Evolutionary conservation across 2,329 filamentous ascomycete species (phyloP), one percentile per base, ranked within the genome.

Genomic region (Byssoonygena ceratinophila): DNA sequence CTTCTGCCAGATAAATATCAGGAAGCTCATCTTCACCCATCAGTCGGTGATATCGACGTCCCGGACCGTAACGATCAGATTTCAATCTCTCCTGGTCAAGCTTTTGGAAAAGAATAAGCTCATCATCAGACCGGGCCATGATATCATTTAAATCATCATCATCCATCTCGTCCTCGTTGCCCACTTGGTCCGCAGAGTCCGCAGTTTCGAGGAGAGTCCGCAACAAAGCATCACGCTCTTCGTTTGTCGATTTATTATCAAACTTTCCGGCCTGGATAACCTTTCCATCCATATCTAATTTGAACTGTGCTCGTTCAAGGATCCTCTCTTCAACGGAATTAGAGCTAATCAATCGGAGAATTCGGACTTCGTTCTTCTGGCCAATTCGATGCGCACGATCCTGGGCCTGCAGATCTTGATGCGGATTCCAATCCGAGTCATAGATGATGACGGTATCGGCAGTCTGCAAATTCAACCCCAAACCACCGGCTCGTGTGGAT

Each of bases 301-400:
- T 98, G 79, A 85, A 98, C 60, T 95, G 85, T 2, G 92, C 92
- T 67, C 91, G 85, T 68, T 97, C 92, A 49, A 98, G 75, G 66
- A 98, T 98, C 76, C 97, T 96, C 71, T 98, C 92, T 71, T 98
- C 92, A 1, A 98, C 90, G 0, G 92, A 97, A 63, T 94, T 95
- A 8, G 89, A 94, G 59, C 85, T 96, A 69, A 98, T 97, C 41
- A 98, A 77, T 69, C 92, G 84, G 55, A 98, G 74, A 67, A 98
- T 98, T 62, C 92, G 86, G 53, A 98, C 92, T 70, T 98, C 92
- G 63, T 98, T 98, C 82, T 98, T 98, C 70, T 98, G 92, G 57
- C 92, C 92, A 60, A 98, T 98, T 85, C 92, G 91, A 82, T 98
- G 92, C 44, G 92, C 92, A 83, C 92, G 92, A 84, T 98, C 92